Percentiles rank a stretch among this genome's conserved stretches.
Conservation (phyloP, 1,139 yeast species). For the Kazachstania sp. region DNA sequence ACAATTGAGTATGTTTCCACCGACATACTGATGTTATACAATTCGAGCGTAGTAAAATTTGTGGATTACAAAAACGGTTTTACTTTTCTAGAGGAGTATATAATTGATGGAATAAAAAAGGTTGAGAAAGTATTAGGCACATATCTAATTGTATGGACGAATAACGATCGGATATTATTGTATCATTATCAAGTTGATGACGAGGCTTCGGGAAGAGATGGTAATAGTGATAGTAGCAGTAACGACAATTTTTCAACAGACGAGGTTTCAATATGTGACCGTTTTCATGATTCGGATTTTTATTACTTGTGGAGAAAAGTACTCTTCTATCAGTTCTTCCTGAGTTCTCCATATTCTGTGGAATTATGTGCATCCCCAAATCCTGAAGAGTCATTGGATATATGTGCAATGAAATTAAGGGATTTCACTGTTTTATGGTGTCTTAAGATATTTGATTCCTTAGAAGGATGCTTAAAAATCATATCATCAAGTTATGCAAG, state of each 20-base stretch:
- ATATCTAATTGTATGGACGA: constrained; percentile 20
- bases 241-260: constrained; percentile 5
- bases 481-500: background rate
- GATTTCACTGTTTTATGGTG: constrained; percentile 28
- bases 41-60: constrained; percentile 13
- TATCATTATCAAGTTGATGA: constrained; percentile 23
- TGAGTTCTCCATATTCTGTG: constrained; percentile 13
- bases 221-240: background rate
- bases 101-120: constrained; percentile 20
- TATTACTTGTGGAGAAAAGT: constrained; percentile 23
- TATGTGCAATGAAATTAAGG: constrained; percentile 26
- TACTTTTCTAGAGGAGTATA: constrained; percentile 15
- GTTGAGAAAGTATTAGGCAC: constrained; percentile 14
- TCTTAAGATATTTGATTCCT: constrained; percentile 19
- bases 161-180: constrained; percentile 14
- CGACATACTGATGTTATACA: constrained; percentile 16
- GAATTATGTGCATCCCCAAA: constrained; percentile 19
- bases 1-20: constrained; percentile 15
- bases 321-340: constrained; percentile 20
- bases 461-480: constrained; percentile 10
- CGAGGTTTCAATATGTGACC: constrained; percentile 15
- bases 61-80: constrained; percentile 26
- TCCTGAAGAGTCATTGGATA: constrained; percentile 17
- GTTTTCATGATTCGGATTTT: constrained; percentile 15
- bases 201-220: constrained; percentile 4